Evolutionary conservation across 164 flowering plant species (phyloP), one percentile per base, ranked within the genome.

Genomic region (Sextonia rubra): DNA sequence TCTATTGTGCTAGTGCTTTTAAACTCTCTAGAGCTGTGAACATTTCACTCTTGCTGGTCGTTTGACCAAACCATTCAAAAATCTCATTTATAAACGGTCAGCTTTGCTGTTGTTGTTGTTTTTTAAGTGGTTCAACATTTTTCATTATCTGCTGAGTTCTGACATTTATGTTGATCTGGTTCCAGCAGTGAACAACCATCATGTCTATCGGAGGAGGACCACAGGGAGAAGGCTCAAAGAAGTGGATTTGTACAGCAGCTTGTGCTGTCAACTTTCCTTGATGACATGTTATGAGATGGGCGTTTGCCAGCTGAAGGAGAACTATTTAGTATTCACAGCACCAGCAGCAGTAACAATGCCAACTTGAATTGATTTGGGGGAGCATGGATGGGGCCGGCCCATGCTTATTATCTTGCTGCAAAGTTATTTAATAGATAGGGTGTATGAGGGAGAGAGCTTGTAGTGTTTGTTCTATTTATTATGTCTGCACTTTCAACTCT

Each of bases 221-320:
- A 82, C 7, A 73, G 78, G 69, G 92, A 90, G 85, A 86, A 75
- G 84, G 79, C 86, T n/a, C 77, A 67, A 68, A 85, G 86, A 73
- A 73, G 87, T 62, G 82, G 87, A 62, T 92, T 90, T 76, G 86
- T 83, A 60, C 91, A 78, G 76, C 89, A 85, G 68, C 79, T 90
- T 47, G 29, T 90, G 66, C 81, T 85, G 68, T 92, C 93, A 55
- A 86, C 89, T 75, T 77, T 91, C 49, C 73, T 90, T 55, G 87
- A 82, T 47, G 89, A 85, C 66, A 58, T 60, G 49, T 80, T 79
- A 73, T 83, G 77, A 78, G 65, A 32, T 52, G 20, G n/a, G 14
- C 11, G 44, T 37, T 37, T 1, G 4, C 44, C 11, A 37, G 44
- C 44, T 8, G 44, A 37, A 7, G 44, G 44, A 8, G 44, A 37